Evolutionary conservation across 768 basidiomycete genomes (phyloP).

Genomic region (Boletus rubroflammeus): DNA sequence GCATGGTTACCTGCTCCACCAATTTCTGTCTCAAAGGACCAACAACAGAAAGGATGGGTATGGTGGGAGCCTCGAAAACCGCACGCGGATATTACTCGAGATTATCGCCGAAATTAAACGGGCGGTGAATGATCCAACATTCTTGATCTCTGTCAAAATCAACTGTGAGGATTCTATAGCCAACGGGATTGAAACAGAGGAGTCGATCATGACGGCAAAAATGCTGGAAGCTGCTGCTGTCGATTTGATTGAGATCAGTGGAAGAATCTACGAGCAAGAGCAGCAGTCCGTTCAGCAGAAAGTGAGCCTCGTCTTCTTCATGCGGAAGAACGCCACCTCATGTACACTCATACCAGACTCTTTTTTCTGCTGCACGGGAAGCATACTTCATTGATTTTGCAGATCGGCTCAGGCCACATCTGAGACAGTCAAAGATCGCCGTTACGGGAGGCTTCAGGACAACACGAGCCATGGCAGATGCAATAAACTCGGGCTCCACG

Average conservation of each 20-base stretch:
- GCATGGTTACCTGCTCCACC: conserved; percentile 45
- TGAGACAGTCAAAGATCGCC: conserved; percentile 25
- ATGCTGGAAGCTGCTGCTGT: conserved; percentile 34
- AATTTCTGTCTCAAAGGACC: conserved; percentile 41
- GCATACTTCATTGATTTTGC: conserved; percentile 33
- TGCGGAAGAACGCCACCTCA: background rate
- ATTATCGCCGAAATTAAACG: conserved; percentile 42
- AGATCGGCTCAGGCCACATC: conserved; percentile 22
- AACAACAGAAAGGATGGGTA: conserved; percentile 55
- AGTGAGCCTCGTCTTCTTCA: conserved; percentile 6
- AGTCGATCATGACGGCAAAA: conserved; percentile 29
- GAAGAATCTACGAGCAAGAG: conserved; percentile 36
- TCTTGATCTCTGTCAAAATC: conserved; percentile 34
- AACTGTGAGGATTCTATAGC: conserved; percentile 29
- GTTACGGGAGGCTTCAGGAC: conserved; percentile 33
- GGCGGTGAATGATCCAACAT: conserved; percentile 32
- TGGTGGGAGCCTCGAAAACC: conserved; percentile 52
- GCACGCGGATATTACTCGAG: conserved; percentile 47
- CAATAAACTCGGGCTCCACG: conserved; percentile 20
- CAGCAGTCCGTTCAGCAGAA: background rate
- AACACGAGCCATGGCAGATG: conserved; percentile 27
- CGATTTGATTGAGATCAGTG: conserved; percentile 41
- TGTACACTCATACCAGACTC: conserved; percentile 4
- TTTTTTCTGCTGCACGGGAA: conserved; percentile 16
- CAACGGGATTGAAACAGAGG: conserved; percentile 32